Evolutionary conservation across 2,329 filamentous ascomycete species (phyloP), one percentile per base, ranked within the genome.

Genomic region (Endothia cerciana): DNA sequence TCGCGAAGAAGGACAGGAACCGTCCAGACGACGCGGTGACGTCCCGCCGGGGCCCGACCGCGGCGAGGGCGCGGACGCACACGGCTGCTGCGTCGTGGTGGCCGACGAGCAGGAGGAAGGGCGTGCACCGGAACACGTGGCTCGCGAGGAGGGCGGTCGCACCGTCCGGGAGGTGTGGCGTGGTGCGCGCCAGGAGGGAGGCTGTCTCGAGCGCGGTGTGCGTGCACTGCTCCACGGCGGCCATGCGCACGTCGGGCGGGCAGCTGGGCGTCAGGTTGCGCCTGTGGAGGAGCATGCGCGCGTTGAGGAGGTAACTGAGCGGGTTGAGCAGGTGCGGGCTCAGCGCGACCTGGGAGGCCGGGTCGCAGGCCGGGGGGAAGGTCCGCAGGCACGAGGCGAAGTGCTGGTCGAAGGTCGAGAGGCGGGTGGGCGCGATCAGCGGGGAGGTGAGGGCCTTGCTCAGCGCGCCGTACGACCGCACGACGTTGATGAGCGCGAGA

Each of bases 41-140:
- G 53, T 90, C 88, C 58, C 92, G 85, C 19, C 86, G 80, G n/a
- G 88, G 83, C 36, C 90, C 89, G 64, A 97, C 89, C 1, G 87
- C 85, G 1, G 88, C 85, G 13, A 91, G 86, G 0, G 90, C 88
- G 63, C 91, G 87, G 13, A 94, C 83, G 71, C 94, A 93, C 2
- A 87, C 86, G 13, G 89, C 78, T 0, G 94, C 94, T 2, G 89
- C 84, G 4, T 90, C 86, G 73, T 90, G 91, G 61, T 92, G 89
- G 51, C 89, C 89, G 0, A 87, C 86, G 61, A 96, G 87, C 28
- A 94, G 85, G 4, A 97, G 82, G 65, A 97, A 88, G 0, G 98
- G 83, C 1, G 91, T 85, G 73, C 91, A 96, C 28, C 94, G 90
- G 87, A 96, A 97, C 55, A 97, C 83, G 75, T 98, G 95, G 17